Base-by-base conservation (phyloP, 176 grass and related monocot species). In the Triticum monococcum region DNA sequence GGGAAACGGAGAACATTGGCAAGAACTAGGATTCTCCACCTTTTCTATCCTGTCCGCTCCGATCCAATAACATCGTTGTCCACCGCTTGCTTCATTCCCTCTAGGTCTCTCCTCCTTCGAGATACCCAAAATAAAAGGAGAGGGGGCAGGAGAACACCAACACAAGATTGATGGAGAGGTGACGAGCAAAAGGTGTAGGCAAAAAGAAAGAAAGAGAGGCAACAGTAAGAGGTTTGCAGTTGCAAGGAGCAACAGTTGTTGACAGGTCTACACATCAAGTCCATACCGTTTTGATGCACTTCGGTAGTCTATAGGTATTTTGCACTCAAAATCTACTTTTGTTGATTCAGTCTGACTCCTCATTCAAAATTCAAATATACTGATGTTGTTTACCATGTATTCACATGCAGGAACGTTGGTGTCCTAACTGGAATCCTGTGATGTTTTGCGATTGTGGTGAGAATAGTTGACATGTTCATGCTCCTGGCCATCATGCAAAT, bases 401-500 rank as follows among this genome's bases (percentile, higher is more conserved):
- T 76, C 85, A 81, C 50, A 18, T 54, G 50, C 50, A 54, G 50
- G 89, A 64, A 63, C 36, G 5, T 52, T 76, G 28, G 41, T 62
- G 68, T 17, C 26, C 45, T 83, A 38, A 41, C 52, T 46, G 33
- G 33, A 9, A 17, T 46, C 77, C 22, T 81, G 76, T 76, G 46
- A 69, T 60, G 76, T 84, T 80, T 69, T 71, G 37, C 81, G 50
- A 69, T 84, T 62, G 48, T 63, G 69, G 70, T 63, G 50, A 85
- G 62, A 85, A 12, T 77, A 84, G 78, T 40, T 32, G 48, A 63
- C 61, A 84, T 91, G 76, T 68, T 76, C 60, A 68, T 75, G 76
- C 85, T 87, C 81, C 85, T 81, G 23, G 46, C 8, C 81, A 85
- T 76, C 86, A 88, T 91, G 89, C 46, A 81, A 70, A 88, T 54